Evolutionary conservation across 345 rosid genomes (phyloP), one percentile per base, ranked within the genome.

Genomic region (Rhodamnia rubescens): DNA sequence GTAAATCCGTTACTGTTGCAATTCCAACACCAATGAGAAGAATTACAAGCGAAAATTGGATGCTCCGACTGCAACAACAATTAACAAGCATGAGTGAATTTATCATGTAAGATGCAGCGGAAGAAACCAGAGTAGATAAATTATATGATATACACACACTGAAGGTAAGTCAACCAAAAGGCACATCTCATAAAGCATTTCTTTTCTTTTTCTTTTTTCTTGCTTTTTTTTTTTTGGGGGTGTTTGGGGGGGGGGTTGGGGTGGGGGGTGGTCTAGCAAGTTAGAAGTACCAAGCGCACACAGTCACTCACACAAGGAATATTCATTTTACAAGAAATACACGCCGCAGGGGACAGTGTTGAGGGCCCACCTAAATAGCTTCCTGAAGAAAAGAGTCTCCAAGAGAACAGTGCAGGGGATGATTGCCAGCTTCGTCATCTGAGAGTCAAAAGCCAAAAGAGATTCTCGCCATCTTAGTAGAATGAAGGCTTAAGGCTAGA

Each of bases 371-470:
- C 99, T 98, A 96, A 98, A 98, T 83, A 83, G 90, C 91, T 98
- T 98, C 89, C 98, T 92, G 94, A 96, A 98, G 93, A 98, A 98
- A 88, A 98, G 90, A 11, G 99, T 98, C 95, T 98, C 99, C 95
- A 98, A 89, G 82, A 98, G 95, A 90, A 98, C 98, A 53, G 99
- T 98, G 85, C 99, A 98, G 21, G 99, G 99, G 86, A 98, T 98
- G 84, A 98, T 98, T 53, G 99, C 99, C 91, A 98, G 91, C 92
- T 98, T 98, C 44, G 99, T 98, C 99, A 98, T 98, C 99, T 98
- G 88, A 85, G 87, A 87, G 82, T 53, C 55, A 85, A 83, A 84
- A 75, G 36, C 78, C 82, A 89, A 90, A 49, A 52, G 57, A 53
- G 55, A 61, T 83, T 29, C 32, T 42, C 69, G 21, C 74, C 53